phyloP scores from a whole-genome alignment of 345 rosid species.

The Eucalyptus cloeziana region DNA sequence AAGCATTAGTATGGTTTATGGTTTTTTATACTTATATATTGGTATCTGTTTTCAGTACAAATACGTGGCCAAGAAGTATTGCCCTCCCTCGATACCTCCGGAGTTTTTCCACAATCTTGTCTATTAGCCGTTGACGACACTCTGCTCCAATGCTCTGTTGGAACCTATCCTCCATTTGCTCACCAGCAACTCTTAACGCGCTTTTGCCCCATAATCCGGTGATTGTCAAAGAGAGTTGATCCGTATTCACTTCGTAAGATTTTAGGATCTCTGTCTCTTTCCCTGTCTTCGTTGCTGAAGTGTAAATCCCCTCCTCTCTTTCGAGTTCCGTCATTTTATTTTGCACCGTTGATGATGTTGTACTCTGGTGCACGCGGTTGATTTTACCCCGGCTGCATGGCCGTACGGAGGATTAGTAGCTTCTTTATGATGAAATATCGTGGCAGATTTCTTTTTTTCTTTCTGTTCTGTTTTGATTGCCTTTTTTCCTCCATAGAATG shows the following conservation, averaged over 20 bases:
- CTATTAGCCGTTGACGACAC: background rate
- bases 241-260: background rate
- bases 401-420: background rate
- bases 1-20: background rate
- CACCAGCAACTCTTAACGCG: background rate
- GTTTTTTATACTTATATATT: background rate
- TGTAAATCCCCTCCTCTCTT: background rate
- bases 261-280: background rate
- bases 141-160: conserved; percentile 18
- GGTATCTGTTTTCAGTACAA: conserved; percentile 44
- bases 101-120: conserved; percentile 44
- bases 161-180: background rate
- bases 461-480: background rate
- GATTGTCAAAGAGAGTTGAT: background rate
- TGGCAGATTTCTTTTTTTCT: background rate
- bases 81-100: conserved; percentile 57
- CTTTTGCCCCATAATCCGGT: background rate
- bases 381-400: background rate
- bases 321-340: background rate
- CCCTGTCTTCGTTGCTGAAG: background rate
- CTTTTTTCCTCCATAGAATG: background rate
- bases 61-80: conserved; percentile 70
- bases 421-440: background rate
- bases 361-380: background rate
- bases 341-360: background rate